Base-by-base conservation (phyloP, 257 asterid genomes). In the Voacanga thouarsii region DNA sequence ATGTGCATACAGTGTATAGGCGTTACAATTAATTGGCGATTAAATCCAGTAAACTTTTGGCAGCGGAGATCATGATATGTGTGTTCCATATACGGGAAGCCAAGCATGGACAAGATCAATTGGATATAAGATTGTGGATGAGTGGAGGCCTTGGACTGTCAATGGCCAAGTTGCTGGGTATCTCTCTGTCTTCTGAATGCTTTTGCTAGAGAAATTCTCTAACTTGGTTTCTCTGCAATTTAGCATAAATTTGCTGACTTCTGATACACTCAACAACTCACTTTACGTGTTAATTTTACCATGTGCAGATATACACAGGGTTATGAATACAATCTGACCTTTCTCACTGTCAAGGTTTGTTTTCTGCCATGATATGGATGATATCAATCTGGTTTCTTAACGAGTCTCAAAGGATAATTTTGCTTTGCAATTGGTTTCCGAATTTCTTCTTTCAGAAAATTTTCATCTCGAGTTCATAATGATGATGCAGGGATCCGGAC, bases 21-120 rank as follows among this genome's bases (percentile, higher is more conserved):
- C 0, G 33, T n/a, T 78, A 56, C 16, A 0, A 61, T 37, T 33
- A 0, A 61, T 37, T 33, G 63, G 76, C 45, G 72, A 43, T 11
- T 60, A 59, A 71, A 12, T 23, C 53, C 21, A 44, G 50, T 8
- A 24, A 28, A 21, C 49, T 75, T 66, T 0, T 83, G 33, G 78
- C 96, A 95, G 98, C 44, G 98, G 99, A 50, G 99, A 95, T 87
- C 99, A 95, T 79, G 99, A 93, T 83, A 89, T 95, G 98, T 95
- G 99, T 80, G 97, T 95, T 39, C 99, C 99, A 11, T 93, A 26
- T 69, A 95, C 94, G n/a, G 99, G 99, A 74, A 91, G 88, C 73
- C 83, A 91, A 89, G 97, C 91, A 9, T 95, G 98, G 99, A 90
- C 96, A 49, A 86, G 91, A 82, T 90, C 99, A 23, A 16, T 95